phyloP scores from a whole-genome alignment of 768 basidiomycete species.

The Scleroderma bovista region DNA sequence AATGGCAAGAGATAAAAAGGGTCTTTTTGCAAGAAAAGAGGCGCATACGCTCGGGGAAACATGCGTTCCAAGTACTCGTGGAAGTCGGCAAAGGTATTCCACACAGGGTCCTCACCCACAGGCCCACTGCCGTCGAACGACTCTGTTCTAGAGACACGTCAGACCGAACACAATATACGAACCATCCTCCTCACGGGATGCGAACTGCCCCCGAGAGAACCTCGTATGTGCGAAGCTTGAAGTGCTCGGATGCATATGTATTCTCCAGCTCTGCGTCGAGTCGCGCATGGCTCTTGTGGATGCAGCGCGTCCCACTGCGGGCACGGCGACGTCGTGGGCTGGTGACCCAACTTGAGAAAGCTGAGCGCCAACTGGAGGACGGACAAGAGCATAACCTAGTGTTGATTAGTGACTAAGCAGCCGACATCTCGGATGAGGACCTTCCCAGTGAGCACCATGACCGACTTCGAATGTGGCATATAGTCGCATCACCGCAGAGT shows the following conservation, averaged over 20 bases:
- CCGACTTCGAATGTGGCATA: conserved; percentile 2
- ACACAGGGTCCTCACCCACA: conserved; percentile 39
- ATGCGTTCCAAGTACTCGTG: conserved; percentile 23
- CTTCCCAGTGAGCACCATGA: no score
- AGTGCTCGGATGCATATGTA: conserved; percentile 26
- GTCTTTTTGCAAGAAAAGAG: not conserved
- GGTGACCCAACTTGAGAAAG: no score
- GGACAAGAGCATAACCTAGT: no score
- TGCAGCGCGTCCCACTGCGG: conserved; percentile 25
- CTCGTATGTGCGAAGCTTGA: conserved; percentile 24
- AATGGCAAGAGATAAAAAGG: not conserved
- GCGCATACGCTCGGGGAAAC: conserved; percentile 55
- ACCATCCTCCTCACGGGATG: conserved; percentile 27
- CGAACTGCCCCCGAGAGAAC: conserved; percentile 31
- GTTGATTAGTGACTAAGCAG: no score
- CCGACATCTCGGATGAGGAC: conserved; percentile 10
- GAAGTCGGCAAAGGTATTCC: conserved; percentile 9
- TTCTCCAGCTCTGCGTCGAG: conserved; percentile 26
- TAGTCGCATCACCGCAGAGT: conserved; percentile 40
- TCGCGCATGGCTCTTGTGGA: conserved; percentile 20
- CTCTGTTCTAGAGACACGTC: conserved; percentile 32
- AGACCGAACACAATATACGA: not conserved
- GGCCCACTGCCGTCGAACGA: conserved; percentile 40
- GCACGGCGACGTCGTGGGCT: no score
- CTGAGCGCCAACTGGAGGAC: no score